Base-by-base conservation (phyloP, 2,329 filamentous ascomycete species). In the Pseudogymnoascus sp. region DNA sequence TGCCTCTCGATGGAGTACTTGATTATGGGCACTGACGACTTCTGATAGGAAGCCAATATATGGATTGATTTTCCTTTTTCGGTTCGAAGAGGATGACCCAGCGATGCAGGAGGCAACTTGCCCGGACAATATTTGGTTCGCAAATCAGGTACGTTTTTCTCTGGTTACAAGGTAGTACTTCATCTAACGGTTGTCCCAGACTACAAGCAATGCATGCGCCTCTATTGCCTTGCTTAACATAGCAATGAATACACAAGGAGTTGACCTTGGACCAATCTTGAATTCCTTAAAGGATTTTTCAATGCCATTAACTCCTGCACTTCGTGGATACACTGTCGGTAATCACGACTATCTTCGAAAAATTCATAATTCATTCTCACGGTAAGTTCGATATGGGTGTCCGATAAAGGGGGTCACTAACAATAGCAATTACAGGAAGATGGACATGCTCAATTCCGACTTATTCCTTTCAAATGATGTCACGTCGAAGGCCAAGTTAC, bases 191-290 rank as follows among this genome's bases (percentile, higher is more conserved):
- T 27, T 55, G 9, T 36, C 5, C 29, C 29, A 93, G 87, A 91
- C 90, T 0, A 88, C 86, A 0, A 81, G 84, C 62, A 96, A 96
- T 74, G 88, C 91, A 27, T 99, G 94, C 75, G 94, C 91, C 17
- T 94, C 91, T n/a, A 85, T 97, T 51, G 92, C 94, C 3, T 80
- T 97, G 67, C 82, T 97, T 68, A 97, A 97, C 70, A 96, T 97
- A 64, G 78, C 96, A 71, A 95, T 96, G 84, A 97, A 97, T 71
- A 81, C 86, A 25, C 77, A 84, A 0, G 79, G 78, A 0, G 74
- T 91, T 3, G 76, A 85, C 9, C 80, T 97, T 5, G 91, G 92
- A 3, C 76, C 84, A n/a, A 80, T 87, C 63, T 80, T 97, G 1
- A 74, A 79, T 29, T 76, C 79, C 12, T 96, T 97, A 77, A 93